These are phyloP conservation scores for Raddia distichophylla DNA, from an alignment of 176 grass and related monocot species.

Conservation along the genomic window DNA sequence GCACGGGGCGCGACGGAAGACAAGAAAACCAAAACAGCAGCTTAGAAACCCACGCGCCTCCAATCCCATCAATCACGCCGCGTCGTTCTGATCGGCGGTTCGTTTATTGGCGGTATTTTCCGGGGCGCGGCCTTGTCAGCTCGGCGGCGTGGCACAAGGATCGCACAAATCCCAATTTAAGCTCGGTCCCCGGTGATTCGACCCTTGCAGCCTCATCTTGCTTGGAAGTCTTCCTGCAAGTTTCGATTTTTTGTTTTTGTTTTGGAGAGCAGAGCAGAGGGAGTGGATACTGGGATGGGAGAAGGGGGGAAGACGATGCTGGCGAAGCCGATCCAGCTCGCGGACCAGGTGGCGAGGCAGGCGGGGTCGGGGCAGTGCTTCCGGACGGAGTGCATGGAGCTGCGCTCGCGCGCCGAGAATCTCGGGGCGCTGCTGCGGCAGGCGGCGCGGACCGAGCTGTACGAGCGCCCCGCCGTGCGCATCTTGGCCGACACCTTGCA, in stretches of 20 bases:
- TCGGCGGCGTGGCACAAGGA: background rate
- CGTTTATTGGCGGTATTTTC: slow-evolving; percentile 25
- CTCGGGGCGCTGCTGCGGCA: slow-evolving; percentile 80
- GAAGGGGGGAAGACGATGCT: slow-evolving; percentile 76
- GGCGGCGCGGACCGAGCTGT: slow-evolving; percentile 79
- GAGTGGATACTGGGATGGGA: slow-evolving; percentile 45
- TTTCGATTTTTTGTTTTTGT: background rate
- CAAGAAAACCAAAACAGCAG: slow-evolving; percentile 8
- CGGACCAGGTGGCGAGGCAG: slow-evolving; percentile 77
- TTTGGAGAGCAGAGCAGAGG: background rate
- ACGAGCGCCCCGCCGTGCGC: slow-evolving; percentile 78
- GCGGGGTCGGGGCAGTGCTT: slow-evolving; percentile 55
- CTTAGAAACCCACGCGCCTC: slow-evolving; percentile 36
- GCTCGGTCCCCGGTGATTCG: background rate
- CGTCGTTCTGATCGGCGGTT: slow-evolving; percentile 15
- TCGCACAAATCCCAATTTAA: background rate
- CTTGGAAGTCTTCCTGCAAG: background rate
- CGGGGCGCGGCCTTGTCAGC: background rate
- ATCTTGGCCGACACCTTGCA: slow-evolving; percentile 62
- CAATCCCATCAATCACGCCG: background rate
- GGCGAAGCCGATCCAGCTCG: slow-evolving; percentile 81
- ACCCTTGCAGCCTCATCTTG: background rate
- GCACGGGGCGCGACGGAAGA: slow-evolving; percentile 18
- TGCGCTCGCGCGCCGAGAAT: slow-evolving; percentile 63
- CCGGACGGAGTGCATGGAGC: slow-evolving; percentile 69